Evolutionary conservation across 2,329 filamentous ascomycete species (phyloP), one percentile per base, ranked within the genome.

Genomic region (Monosporascus sp.): DNA sequence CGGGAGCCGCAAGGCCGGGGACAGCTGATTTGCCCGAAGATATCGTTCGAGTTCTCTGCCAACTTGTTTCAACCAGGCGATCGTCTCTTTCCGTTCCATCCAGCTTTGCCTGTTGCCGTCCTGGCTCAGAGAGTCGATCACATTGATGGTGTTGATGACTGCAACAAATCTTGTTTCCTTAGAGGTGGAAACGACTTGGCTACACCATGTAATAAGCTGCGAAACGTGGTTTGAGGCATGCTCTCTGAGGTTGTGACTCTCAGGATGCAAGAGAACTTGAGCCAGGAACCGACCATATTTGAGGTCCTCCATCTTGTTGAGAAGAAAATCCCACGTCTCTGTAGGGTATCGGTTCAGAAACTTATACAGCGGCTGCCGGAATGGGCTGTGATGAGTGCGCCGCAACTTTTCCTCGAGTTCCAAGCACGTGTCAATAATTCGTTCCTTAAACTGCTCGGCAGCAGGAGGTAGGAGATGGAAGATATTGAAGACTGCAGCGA

Each of bases 391-490:
- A 47, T 92, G 87, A 1, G 94, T 99, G 55, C 94, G 79, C 35
- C 94, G 83, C 39, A 99, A 76, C 58, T 87, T 88, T 50, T 87
- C 83, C 69, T 99, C 94, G 0, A 99, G 78, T 43, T 91, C 88
- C 52, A 99, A 77, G n/a, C 96, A 90, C 49, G 88, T 89, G 60
- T 96, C 88, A 48, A 97, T 90, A 44, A 99, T 81, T 31, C 89
- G 84, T 55, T 92, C 90, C 70, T 97, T 91, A 68, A 99, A 99
- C 17, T 87, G 85, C 55, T 92, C 89, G 2, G 95, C 95, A 9
- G 90, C 90, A 0, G 90, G 81, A 0, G 95, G 94, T 5, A 99
- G 78, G n/a, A 99, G 80, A 67, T 97, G 92, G 69, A 99, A 99
- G 52, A 99, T 93, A 65, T 96, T 94, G 68, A 99, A 88, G 51